These are phyloP conservation scores for Botrytis fragariae DNA, from an alignment of 2,329 filamentous ascomycete species.

Conservation along the genomic window DNA sequence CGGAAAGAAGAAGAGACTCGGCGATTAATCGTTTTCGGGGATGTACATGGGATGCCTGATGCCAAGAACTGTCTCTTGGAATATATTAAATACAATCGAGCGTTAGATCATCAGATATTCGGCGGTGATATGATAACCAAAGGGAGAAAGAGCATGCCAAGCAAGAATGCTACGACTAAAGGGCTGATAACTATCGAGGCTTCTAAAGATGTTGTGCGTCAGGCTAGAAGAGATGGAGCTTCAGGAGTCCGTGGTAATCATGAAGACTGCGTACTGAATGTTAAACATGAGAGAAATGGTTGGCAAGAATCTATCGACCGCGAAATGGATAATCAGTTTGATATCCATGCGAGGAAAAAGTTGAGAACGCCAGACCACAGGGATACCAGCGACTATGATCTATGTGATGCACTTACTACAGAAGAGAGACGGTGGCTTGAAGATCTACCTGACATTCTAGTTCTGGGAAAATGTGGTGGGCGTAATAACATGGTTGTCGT, in stretches of 20 bases:
- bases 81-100: background rate
- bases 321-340: background rate
- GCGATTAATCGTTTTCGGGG: background rate
- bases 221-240: background rate
- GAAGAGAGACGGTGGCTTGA: background rate
- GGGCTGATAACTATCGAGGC: background rate
- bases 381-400: background rate
- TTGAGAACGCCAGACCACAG: background rate
- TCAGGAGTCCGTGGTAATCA: slow-evolving; percentile 1
- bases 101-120: background rate
- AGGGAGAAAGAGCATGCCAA: background rate
- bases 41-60: background rate
- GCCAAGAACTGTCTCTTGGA: background rate
- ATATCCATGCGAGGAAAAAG: background rate
- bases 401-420: background rate
- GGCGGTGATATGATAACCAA: background rate
- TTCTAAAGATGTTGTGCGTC: background rate
- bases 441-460: background rate
- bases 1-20: too few species aligned
- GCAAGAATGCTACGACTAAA: background rate
- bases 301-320: background rate
- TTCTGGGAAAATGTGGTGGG: background rate
- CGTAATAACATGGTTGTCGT: background rate
- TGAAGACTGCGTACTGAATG: background rate
- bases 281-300: background rate